phyloP scores from a whole-genome alignment of 2,329 filamentous ascomycete genomes.

The Dactylellina parvicollis region DNA sequence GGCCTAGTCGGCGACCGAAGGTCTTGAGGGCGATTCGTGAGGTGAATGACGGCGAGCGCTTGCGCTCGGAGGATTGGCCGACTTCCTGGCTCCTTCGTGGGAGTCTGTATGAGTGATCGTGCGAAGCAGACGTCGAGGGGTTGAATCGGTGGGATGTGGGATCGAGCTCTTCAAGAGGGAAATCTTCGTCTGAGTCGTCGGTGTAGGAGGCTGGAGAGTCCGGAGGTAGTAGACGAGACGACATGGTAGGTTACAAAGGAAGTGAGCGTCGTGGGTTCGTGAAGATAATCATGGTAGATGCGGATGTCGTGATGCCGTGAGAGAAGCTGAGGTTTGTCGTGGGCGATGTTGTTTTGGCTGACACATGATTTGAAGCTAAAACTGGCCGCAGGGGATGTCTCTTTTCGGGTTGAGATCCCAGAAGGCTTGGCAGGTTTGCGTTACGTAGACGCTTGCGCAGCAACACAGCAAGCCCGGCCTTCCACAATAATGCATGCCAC shows the following conservation, averaged over 20 bases:
- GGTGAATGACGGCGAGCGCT: conserved; percentile 59
- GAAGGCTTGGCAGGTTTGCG: conserved; percentile 28
- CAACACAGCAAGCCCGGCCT: conserved; percentile 17
- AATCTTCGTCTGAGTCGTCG: conserved; percentile 76
- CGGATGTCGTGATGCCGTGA: conserved; percentile 24
- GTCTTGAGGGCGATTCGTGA: conserved; percentile 60
- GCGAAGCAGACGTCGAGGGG: conserved; percentile 47
- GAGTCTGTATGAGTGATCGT: conserved; percentile 47
- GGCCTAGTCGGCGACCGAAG: conserved; percentile 51
- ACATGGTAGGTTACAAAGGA: conserved; percentile 34
- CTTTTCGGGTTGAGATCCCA: conserved; percentile 13
- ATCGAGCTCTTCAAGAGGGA: conserved; percentile 83
- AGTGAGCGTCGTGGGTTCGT: not conserved
- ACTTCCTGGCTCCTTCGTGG: conserved; percentile 54
- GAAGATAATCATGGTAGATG: conserved; percentile 29
- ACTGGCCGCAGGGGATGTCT: conserved; percentile 39
- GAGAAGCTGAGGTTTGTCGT: conserved; percentile 13
- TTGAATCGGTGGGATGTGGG: conserved; percentile 63
- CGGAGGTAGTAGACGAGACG: conserved; percentile 63
- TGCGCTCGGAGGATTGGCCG: conserved; percentile 57
- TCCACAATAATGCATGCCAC: conserved; percentile 4
- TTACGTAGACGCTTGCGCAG: conserved; percentile 52
- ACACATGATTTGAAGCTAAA: conserved; percentile 31
- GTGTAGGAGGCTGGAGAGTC: conserved; percentile 73
- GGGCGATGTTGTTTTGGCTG: conserved; percentile 31